Percentiles rank a stretch among this genome's conserved stretches.
Conservation (phyloP, 345 rosid species). For the Toxicodendron radicans region DNA sequence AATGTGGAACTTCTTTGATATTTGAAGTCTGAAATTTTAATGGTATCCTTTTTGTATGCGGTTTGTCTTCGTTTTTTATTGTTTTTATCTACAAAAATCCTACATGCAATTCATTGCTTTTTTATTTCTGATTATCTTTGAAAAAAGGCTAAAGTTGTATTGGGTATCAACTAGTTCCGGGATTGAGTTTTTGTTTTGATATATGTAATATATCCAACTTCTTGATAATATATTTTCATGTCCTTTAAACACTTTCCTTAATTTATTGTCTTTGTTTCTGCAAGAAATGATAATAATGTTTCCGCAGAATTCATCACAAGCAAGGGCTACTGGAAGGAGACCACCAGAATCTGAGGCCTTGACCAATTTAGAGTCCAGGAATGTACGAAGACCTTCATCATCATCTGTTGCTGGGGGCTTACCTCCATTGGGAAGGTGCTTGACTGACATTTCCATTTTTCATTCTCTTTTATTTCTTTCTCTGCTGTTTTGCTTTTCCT, state of each 20-base stretch:
- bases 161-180: neutral
- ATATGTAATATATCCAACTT: slow-evolving; percentile 8
- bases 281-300: slow-evolving; percentile 10
- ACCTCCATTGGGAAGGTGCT: slow-evolving; percentile 90
- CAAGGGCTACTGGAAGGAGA: slow-evolving; percentile 67
- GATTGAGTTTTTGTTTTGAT: neutral
- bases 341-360: slow-evolving; percentile 54
- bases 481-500: neutral
- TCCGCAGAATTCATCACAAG: slow-evolving; percentile 63
- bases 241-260: neutral
- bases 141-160: neutral
- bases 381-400: slow-evolving; percentile 60
- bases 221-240: neutral
- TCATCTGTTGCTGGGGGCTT: slow-evolving; percentile 83
- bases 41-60: neutral
- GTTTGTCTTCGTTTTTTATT: neutral
- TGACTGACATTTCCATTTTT: slow-evolving; percentile 9
- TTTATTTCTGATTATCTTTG: slow-evolving; percentile 6
- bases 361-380: slow-evolving; percentile 62
- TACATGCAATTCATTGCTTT: neutral
- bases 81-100: neutral
- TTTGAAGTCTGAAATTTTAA: slow-evolving; percentile 4
- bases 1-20: neutral
- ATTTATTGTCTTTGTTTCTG: neutral
- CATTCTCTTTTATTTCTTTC: neutral